Evolutionary conservation across 805 yeast genomes (phyloP).

Genomic region (Maudiozyma serrabonitensis): DNA sequence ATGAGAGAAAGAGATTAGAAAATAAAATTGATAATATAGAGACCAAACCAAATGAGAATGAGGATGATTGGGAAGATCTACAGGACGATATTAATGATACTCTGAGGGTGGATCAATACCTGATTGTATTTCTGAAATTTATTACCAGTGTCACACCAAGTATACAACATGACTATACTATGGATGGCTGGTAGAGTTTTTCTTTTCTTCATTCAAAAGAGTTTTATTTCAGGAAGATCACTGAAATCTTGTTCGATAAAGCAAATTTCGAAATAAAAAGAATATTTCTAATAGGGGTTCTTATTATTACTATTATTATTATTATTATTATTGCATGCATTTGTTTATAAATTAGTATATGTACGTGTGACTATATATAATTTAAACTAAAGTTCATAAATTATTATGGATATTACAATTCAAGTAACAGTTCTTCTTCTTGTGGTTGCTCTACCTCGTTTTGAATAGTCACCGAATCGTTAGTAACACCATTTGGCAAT

Average conservation of each 20-base stretch:
- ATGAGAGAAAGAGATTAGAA: conserved; percentile 34
- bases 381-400: neutral
- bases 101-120: conserved; percentile 82
- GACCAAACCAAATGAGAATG: conserved; percentile 17
- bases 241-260: too few species aligned
- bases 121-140: conserved; percentile 82
- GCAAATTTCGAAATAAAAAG: too few species aligned
- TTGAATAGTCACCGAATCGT: conserved; percentile 1
- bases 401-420: conserved; percentile 10
- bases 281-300: too few species aligned
- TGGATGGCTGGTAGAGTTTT: conserved; percentile 68
- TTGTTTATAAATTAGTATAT: neutral
- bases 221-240: neutral
- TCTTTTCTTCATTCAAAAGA: neutral
- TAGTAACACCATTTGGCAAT: conserved; percentile 1
- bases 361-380: neutral
- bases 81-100: conserved; percentile 34
- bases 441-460: conserved; percentile 16
- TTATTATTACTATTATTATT: neutral
- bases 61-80: conserved; percentile 52
- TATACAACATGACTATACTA: conserved; percentile 95
- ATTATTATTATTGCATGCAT: neutral
- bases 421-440: conserved; percentile 24
- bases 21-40: conserved; percentile 32
- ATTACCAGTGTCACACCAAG: conserved; percentile 97